Base-by-base conservation (phyloP, 2,329 filamentous ascomycete species). In the Sporothrix mexicana region DNA sequence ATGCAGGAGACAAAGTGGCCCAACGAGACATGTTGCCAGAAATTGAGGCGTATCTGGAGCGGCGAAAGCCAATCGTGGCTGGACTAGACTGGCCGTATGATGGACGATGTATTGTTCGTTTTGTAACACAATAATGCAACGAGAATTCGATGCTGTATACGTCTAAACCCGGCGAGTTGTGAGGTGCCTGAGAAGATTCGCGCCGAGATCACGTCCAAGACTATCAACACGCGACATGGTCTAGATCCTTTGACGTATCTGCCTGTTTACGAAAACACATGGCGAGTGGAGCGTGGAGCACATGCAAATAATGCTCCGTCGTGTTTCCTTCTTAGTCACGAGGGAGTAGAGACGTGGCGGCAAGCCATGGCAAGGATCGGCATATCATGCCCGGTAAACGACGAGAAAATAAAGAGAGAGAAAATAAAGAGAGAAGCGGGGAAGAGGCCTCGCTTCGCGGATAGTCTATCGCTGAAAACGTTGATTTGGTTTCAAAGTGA, bases 31-130 rank as follows among this genome's bases (percentile, higher is more conserved):
- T 59, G 55, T 13, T 59, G 55, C 23, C 25, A 59, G 13, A 59
- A 59, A 17, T 9, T 59, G 55, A 12, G 25, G 55, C 55, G 55
- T 8, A 59, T 59, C 55, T 59, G 55, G 55, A 59, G 55, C 55
- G 55, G 55, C 25, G 25, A 59, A 36, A 36, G 25, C 25, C 25
- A 13, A 7, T 59, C 55, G 12, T 59, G 55, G 55, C 12, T 59
- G 10, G 12, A 59, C 25, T 59, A 59, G 12, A 2, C 1, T 55
- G 49, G 3, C 20, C 13, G 4, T 25, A 55, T 51, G 49, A 25
- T 36, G 12, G 53, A 55, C 9, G 20, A 23, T 12, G 25, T 20
- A 25, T 55, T 2, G 25, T 55, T 2, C 13, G 23, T 2, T 20
- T 12, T 25, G n/a, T 5, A 12, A 55, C 9, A 55, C 51, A 23